Percentiles rank a stretch among this genome's conserved stretches.
Conservation (phyloP, 345 rosid genomes). For the Erysimum cheiranthoides region DNA sequence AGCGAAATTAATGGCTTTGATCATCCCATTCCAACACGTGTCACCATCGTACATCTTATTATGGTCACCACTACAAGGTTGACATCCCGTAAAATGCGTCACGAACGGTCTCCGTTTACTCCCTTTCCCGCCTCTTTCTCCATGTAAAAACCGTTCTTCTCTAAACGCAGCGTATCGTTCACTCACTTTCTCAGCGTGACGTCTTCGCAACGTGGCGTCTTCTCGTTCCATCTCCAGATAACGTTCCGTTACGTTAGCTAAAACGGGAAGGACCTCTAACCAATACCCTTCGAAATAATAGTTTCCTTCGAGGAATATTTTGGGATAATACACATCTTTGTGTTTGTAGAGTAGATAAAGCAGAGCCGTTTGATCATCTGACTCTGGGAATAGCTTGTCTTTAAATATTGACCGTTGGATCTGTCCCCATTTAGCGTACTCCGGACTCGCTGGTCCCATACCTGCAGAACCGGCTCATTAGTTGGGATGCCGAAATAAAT, state of each 20-base stretch:
- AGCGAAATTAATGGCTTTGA: conserved; percentile 87
- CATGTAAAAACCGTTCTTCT: conserved; percentile 58
- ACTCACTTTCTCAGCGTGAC: conserved; percentile 94
- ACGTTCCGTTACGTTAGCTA: conserved; percentile 61
- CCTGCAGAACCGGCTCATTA: conserved; percentile 5
- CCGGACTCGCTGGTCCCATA: conserved; percentile 67
- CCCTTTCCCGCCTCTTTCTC: conserved; percentile 60
- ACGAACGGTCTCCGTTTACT: conserved; percentile 80
- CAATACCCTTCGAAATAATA: conserved; percentile 82
- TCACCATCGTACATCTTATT: conserved; percentile 77
- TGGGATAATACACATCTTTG: conserved; percentile 56
- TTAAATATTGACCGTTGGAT: conserved; percentile 70
- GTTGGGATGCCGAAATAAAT: not conserved
- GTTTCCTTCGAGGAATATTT: conserved; percentile 76
- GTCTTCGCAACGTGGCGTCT: conserved; percentile 55
- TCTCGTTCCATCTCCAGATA: conserved; percentile 59
- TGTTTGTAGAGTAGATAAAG: conserved; percentile 63
- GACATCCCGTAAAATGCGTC: conserved; percentile 95
- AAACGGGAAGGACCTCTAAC: conserved; percentile 61
- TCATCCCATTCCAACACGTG: conserved; percentile 79
- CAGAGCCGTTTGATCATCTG: conserved; percentile 92
- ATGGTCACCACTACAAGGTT: conserved; percentile 92
- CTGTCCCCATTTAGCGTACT: conserved; percentile 65
- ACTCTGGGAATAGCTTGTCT: conserved; percentile 82
- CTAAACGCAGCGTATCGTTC: conserved; percentile 68